Percentiles rank a stretch among this genome's conserved stretches.
Conservation (phyloP, 768 basidiomycete genomes). For the Cubamyces lactineus region DNA sequence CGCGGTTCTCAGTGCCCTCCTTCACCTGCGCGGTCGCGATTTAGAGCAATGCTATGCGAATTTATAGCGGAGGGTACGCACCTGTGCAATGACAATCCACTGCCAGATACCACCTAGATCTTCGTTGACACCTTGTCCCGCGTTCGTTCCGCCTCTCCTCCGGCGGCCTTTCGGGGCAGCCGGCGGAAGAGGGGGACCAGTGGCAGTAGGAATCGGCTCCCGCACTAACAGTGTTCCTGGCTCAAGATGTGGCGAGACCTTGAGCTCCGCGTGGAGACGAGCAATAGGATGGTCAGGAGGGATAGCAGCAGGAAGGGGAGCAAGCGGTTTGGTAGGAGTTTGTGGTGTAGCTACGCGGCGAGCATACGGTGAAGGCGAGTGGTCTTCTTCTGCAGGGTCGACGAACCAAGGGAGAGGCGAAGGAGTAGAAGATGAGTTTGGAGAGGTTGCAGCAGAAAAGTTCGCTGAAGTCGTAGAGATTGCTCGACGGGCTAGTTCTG, state of each 20-base stretch:
- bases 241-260: constrained; percentile 71
- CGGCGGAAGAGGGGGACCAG: constrained; percentile 64
- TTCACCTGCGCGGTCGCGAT: constrained; percentile 57
- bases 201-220: constrained; percentile 50
- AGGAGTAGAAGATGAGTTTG: constrained; percentile 1
- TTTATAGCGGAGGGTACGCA: constrained; percentile 30
- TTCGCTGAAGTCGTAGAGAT: constrained; percentile 16
- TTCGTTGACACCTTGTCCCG: constrained; percentile 57
- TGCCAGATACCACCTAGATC: constrained; percentile 69
- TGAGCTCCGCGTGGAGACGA: constrained; percentile 56
- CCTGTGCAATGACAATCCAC: constrained; percentile 79
- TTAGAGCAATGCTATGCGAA: neutral
- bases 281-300: constrained; percentile 52
- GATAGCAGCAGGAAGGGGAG: constrained; percentile 53
- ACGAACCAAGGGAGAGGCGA: constrained; percentile 68
- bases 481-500: constrained; percentile 9
- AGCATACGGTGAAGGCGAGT: constrained; percentile 5
- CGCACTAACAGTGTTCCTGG: constrained; percentile 56
- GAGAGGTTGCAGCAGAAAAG: constrained; percentile 8
- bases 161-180: constrained; percentile 62
- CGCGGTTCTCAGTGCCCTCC: constrained; percentile 80
- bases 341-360: constrained; percentile 27
- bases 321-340: constrained; percentile 30
- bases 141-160: constrained; percentile 66
- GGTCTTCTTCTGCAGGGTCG: constrained; percentile 42